Percentiles rank a stretch among this genome's conserved stretches.
phyloP scores from a whole-genome alignment of 2,329 filamentous ascomycete species.

The Colletotrichum chrysophilum region DNA sequence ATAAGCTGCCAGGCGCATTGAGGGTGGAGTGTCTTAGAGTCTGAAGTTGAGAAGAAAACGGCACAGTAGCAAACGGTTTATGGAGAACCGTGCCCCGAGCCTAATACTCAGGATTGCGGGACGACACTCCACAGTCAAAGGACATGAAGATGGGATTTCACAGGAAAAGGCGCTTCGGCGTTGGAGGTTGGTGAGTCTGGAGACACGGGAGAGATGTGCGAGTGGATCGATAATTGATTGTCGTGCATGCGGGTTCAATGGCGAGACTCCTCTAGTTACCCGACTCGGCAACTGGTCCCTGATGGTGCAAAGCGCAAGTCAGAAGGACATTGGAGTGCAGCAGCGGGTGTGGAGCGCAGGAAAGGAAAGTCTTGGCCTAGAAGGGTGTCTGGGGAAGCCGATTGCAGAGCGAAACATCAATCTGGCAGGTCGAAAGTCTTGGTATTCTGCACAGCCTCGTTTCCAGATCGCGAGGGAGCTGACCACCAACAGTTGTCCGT shows the following conservation, averaged over 20 bases:
- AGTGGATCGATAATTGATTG: background rate
- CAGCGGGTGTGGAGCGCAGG: slow-evolving; percentile 9
- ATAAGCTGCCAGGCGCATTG: background rate
- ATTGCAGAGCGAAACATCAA: slow-evolving; percentile 19
- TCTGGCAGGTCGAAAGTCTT: slow-evolving; percentile 20
- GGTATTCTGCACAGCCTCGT: slow-evolving; percentile 20
- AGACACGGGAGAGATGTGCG: background rate
- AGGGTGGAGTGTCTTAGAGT: background rate
- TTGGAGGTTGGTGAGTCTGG: background rate
- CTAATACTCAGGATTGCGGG: background rate
- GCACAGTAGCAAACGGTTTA: background rate
- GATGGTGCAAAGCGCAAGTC: background rate
- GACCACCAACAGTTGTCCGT: background rate
- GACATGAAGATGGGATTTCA: background rate
- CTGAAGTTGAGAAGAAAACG: background rate
- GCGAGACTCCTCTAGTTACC: background rate
- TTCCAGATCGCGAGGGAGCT: slow-evolving; percentile 14
- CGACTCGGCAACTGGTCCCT: background rate
- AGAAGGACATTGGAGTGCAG: background rate
- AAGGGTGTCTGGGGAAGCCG: slow-evolving; percentile 18
- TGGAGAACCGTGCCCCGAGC: background rate
- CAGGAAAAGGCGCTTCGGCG: background rate
- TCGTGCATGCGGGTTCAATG: background rate
- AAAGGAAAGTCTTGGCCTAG: slow-evolving; percentile 14
- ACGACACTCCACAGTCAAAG: background rate